phyloP scores from a whole-genome alignment of 805 yeast genomes.

The Zygoascus ofunaensis region DNA sequence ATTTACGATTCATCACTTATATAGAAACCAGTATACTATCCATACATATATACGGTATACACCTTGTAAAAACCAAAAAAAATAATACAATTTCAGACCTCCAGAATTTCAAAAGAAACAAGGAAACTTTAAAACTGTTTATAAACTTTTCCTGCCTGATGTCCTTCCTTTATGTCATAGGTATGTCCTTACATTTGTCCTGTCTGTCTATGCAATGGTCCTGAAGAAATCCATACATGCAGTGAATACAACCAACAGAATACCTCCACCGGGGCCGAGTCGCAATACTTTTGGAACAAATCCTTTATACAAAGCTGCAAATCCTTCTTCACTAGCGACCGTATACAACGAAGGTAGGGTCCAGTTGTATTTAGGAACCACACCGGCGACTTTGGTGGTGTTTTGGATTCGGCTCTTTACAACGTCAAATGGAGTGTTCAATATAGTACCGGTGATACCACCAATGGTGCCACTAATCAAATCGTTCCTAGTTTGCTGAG shows the following conservation, averaged over 20 bases:
- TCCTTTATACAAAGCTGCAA: slow-evolving; percentile 86
- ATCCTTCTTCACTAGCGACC: slow-evolving; percentile 85
- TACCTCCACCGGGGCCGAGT: slow-evolving; percentile 99
- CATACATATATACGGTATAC: too few relatives aligned
- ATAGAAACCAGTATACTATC: too few relatives aligned
- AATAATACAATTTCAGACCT: too few relatives aligned
- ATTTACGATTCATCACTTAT: too few relatives aligned
- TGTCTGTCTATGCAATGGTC: slow-evolving; percentile 7
- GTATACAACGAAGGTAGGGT: slow-evolving; percentile 67
- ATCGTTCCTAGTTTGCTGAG: slow-evolving; percentile 77
- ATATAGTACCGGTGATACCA: slow-evolving; percentile 91
- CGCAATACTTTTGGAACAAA: slow-evolving; percentile 94
- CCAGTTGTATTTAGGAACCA: slow-evolving; percentile 85
- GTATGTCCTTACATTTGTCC: too few relatives aligned
- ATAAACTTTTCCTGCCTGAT: too few relatives aligned
- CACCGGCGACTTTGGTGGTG: slow-evolving; percentile 57
- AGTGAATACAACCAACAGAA: slow-evolving; percentile 91
- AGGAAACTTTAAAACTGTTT: neutral
- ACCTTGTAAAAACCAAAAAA: too few relatives aligned
- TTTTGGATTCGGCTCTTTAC: slow-evolving; percentile 94
- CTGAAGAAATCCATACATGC: slow-evolving; percentile 85
- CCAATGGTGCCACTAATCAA: slow-evolving; percentile 90
- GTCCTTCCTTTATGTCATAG: too few relatives aligned
- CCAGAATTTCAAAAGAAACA: too few relatives aligned
- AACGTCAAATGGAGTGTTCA: slow-evolving; percentile 93